Evolutionary conservation across 129 eudicot genomes (phyloP).

Genomic region (Glebionis coronaria): DNA sequence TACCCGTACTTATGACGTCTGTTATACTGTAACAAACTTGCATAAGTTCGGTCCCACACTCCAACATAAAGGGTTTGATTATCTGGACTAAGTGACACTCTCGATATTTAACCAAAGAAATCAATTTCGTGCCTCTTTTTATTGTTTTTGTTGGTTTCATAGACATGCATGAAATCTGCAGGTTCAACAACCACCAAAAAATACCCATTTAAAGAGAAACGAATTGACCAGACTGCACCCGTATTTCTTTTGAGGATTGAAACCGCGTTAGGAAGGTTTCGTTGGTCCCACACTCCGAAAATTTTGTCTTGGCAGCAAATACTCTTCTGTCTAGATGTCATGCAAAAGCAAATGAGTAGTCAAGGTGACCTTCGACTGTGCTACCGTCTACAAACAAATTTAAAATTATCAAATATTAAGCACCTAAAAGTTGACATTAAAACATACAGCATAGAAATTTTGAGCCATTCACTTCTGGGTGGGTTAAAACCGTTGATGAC

Average conservation of each 20-base stretch:
- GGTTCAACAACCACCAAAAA: slow-evolving; percentile 73
- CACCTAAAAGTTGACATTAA: not conserved
- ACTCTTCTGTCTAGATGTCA: slow-evolving; percentile 72
- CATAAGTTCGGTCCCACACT: slow-evolving; percentile 90
- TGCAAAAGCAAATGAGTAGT: slow-evolving; percentile 85
- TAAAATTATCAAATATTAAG: not conserved
- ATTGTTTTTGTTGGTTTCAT: slow-evolving; percentile 28
- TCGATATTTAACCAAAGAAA: slow-evolving; percentile 83
- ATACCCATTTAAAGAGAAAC: slow-evolving; percentile 74
- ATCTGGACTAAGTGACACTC: slow-evolving; percentile 77
- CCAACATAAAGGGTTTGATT: no score
- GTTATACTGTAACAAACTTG: slow-evolving; percentile 69
- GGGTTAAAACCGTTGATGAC: no score
- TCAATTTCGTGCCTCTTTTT: slow-evolving; percentile 70
- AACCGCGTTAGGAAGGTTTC: slow-evolving; percentile 55
- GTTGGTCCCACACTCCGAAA: slow-evolving; percentile 72
- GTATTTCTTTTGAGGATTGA: slow-evolving; percentile 70
- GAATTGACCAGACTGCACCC: slow-evolving; percentile 83
- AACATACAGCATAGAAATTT: not conserved
- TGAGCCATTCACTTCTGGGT: no score
- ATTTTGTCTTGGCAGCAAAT: slow-evolving; percentile 87
- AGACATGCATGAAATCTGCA: slow-evolving; percentile 87
- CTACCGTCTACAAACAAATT: slow-evolving; percentile 48
- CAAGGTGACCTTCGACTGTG: slow-evolving; percentile 72
- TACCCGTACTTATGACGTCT: slow-evolving; percentile 43